phyloP scores from a whole-genome alignment of 164 flowering plant species.

The Vitis vinifera region DNA sequence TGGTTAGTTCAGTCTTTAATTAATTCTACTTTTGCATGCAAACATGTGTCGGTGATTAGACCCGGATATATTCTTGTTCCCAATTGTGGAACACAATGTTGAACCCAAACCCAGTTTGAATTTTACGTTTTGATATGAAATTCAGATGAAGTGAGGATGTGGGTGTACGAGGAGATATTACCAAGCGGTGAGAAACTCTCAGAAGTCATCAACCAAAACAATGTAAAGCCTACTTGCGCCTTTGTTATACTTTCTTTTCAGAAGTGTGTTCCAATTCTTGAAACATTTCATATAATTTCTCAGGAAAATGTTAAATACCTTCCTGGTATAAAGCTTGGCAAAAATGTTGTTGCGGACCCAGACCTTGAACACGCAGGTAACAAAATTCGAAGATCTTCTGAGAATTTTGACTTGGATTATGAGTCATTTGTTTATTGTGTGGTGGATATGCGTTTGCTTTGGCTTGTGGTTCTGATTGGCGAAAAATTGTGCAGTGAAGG shows the following conservation, averaged over 20 bases:
- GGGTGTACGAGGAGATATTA: conserved; percentile 90
- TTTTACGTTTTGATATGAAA: conserved; percentile 3
- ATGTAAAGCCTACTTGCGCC: conserved; percentile 39
- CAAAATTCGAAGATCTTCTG: not conserved
- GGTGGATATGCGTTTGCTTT: not conserved
- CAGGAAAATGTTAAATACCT: conserved; percentile 97
- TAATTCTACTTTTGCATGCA: not conserved
- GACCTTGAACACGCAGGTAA: conserved; percentile 89
- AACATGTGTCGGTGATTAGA: not conserved
- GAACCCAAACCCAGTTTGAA: not conserved
- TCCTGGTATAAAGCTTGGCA: conserved; percentile 93
- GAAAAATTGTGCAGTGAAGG: conserved; percentile 55
- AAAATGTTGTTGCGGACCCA: conserved; percentile 89
- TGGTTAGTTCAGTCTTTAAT: conserved; percentile 33
- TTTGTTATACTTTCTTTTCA: not conserved
- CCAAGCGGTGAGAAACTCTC: conserved; percentile 86
- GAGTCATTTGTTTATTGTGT: not conserved
- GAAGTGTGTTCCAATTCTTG: not conserved
- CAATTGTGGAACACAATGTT: not conserved
- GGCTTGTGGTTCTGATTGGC: conserved; percentile 2
- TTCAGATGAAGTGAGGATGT: conserved; percentile 97
- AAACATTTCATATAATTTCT: not conserved
- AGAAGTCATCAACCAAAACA: conserved; percentile 63
- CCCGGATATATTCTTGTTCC: not conserved
- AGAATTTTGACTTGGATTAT: not conserved